Conservation (phyloP, 1,139 yeast species). For the Saccharomyces hybrid region DNA sequence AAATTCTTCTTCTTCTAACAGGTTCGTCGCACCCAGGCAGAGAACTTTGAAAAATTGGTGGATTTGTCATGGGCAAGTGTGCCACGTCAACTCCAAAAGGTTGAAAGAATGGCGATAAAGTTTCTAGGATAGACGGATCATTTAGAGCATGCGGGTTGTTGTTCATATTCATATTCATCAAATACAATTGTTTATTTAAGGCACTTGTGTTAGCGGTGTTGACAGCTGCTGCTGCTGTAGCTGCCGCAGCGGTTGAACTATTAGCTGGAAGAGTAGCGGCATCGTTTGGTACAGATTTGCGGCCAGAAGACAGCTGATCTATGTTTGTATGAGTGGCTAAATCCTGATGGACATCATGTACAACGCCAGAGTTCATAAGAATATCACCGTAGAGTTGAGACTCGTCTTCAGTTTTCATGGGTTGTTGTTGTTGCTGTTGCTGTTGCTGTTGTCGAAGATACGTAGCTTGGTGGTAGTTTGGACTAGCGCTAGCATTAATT, state of each 20-base stretch:
- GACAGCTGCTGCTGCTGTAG: neutral
- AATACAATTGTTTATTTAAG: neutral
- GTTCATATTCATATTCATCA: slow-evolving; percentile 1
- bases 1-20: slow-evolving; percentile 49
- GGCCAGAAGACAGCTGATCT: neutral
- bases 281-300: neutral
- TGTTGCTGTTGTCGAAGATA: neutral
- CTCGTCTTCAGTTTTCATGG: neutral
- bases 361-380: neutral
- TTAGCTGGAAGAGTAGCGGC: neutral
- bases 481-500: neutral
- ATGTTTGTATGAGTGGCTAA: neutral
- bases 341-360: neutral
- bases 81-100: slow-evolving; percentile 37
- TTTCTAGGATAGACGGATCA: slow-evolving; percentile 34
- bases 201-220: neutral
- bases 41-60: slow-evolving; percentile 55
- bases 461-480: neutral
- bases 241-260: no score
- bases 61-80: slow-evolving; percentile 55
- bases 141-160: slow-evolving; percentile 19
- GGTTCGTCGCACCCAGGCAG: slow-evolving; percentile 36
- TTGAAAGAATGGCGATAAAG: slow-evolving; percentile 34
- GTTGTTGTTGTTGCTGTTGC: no score
- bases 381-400: neutral